Conservation (phyloP, 345 rosid genomes). For the Anacardium occidentale region DNA sequence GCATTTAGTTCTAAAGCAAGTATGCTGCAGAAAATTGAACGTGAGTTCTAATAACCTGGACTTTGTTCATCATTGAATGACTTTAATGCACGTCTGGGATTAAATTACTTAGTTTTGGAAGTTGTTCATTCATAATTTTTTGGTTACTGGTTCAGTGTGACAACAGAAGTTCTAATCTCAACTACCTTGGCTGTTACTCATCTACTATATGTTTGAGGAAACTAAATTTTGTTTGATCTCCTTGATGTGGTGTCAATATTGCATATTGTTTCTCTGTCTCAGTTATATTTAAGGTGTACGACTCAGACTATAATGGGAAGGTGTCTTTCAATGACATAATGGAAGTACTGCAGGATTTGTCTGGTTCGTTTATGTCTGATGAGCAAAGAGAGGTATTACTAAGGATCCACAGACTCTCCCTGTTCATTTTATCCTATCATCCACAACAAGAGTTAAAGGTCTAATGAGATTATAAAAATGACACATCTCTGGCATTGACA, state of each 20-base stretch:
- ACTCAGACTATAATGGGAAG: constrained; percentile 65
- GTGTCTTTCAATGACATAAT: constrained; percentile 59
- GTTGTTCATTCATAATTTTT: neutral
- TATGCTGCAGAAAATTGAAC: constrained; percentile 45
- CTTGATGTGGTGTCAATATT: constrained; percentile 10
- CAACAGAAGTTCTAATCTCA: neutral
- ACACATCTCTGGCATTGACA: neutral
- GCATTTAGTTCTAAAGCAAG: constrained; percentile 62
- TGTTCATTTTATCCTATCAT: neutral
- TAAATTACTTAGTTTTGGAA: neutral
- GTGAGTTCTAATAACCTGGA: constrained; percentile 32
- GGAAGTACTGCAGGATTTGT: constrained; percentile 56
- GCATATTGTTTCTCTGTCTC: constrained; percentile 21
- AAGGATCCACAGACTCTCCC: neutral
- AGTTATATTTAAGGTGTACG: constrained; percentile 69
- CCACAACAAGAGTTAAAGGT: neutral
- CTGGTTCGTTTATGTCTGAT: constrained; percentile 65
- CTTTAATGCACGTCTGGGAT: neutral
- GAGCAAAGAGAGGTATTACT: constrained; percentile 60
- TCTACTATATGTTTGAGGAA: neutral
- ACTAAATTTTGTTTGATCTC: neutral
- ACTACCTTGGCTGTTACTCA: neutral
- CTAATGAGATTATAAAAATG: neutral
- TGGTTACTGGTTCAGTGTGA: neutral
- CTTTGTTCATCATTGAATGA: neutral